Evolutionary conservation across 129 eudicot genomes (phyloP).

Genomic region (Saussurea involucrata): DNA sequence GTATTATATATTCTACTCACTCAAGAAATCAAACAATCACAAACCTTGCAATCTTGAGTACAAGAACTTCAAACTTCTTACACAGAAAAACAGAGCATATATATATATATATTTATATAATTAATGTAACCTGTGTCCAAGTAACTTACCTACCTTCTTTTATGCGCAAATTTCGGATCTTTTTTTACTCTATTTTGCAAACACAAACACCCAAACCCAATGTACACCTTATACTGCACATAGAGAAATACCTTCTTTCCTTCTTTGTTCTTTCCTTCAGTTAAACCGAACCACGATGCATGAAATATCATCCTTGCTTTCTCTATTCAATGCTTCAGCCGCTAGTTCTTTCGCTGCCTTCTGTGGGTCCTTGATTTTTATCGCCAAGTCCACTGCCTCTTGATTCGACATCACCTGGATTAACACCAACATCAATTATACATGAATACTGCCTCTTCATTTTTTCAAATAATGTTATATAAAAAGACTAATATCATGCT

Average conservation of each 20-base stretch:
- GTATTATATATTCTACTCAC: slow-evolving; percentile 34
- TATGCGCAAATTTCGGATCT: slow-evolving; percentile 27
- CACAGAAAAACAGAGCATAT: slow-evolving; percentile 16
- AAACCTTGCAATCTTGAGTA: slow-evolving; percentile 36
- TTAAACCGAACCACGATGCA: slow-evolving; percentile 81
- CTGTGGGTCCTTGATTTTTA: slow-evolving; percentile 66
- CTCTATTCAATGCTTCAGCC: slow-evolving; percentile 63
- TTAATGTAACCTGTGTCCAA: slow-evolving; percentile 22
- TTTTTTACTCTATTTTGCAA: slow-evolving; percentile 18
- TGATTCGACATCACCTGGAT: slow-evolving; percentile 81
- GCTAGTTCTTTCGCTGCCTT: slow-evolving; percentile 76
- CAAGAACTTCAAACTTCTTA: slow-evolving; percentile 38
- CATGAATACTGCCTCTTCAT: background rate
- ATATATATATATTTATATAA: slow-evolving; percentile 14
- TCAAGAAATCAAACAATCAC: slow-evolving; percentile 51
- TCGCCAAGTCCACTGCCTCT: slow-evolving; percentile 70
- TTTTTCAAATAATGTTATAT: too few species aligned
- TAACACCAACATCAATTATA: background rate
- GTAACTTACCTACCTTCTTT: slow-evolving; percentile 21
- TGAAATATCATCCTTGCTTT: slow-evolving; percentile 84
- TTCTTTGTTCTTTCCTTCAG: slow-evolving; percentile 19
- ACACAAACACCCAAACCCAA: slow-evolving; percentile 33
- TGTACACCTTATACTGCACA: slow-evolving; percentile 51
- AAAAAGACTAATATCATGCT: too few species aligned
- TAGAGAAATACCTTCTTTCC: background rate